Base-by-base conservation (phyloP, 1,284 basidiomycete species). In the Melampsora americana region DNA sequence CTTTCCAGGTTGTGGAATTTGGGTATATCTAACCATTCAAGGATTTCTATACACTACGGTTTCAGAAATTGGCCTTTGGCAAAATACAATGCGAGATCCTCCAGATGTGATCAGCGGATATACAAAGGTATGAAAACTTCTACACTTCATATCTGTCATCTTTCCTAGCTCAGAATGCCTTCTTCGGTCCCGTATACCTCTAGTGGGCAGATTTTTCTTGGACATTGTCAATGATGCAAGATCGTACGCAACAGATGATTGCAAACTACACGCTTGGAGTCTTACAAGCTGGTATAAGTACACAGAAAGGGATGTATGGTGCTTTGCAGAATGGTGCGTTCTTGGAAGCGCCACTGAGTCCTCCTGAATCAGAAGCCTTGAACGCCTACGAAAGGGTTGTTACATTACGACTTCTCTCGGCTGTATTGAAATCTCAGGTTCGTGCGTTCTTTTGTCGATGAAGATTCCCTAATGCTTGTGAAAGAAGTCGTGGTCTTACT, bases 81-180 rank as follows among this genome's bases (percentile, higher is more conserved):
- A 56, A 20, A 74, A 65, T 30, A 60, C 56, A 12, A 50, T 74
- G 39, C 64, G 72, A 28, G 39, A 64, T 12, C 72, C 72, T 2
- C 72, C 72, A 53, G 72, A 74, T 28, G 72, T 74, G 50, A 59
- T 66, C n/a, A 74, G 72, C 59, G 72, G 72, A 46, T 74, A 74
- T 61, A 74, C 72, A n/a, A 66, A 74, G 56, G 72, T 74, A 59
- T 44, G 64, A 44, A n/a, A 59, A 59, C 2, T 59, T n/a, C 14
- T 59, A 59, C 4, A 4, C 53, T 59, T n/a, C 6, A 30, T 5
- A 59, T 59, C 23, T 3, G n/a, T 26, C 5, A 16, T 59, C 5
- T 26, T 59, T 12, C 23, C 0, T 59, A 30, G 9, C 53, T 59
- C 9, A 6, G 23, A 6, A 0, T 59, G 9, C 14, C 28, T n/a